Base-by-base conservation (phyloP, 1,284 basidiomycete genomes). In the Trichosporon sp. region DNA sequence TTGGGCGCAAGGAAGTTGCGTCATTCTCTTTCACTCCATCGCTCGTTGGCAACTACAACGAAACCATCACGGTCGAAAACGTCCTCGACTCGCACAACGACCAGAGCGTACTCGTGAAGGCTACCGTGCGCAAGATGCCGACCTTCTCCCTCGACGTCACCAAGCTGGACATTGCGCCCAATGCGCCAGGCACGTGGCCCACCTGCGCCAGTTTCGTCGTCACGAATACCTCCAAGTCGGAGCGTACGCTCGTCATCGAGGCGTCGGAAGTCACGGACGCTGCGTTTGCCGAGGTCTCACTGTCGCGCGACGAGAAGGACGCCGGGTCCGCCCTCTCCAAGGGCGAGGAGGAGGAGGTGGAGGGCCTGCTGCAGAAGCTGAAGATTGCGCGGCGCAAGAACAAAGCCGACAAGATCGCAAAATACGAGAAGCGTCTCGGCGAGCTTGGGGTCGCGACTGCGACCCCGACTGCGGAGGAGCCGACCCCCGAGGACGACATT, bases 301-400 rank as follows among this genome's bases (percentile, higher is more conserved):
- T 82, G 27, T 73, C 71, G 11, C 69, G 76, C 13, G 83, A 83
- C 65, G 78, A 81, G 29, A 76, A 77, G 27, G 81, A 83, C 35
- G 81, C 80, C 2, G 77, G 80, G 3, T 66, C 72, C 12, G 78
- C 76, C 2, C 75, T 86, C 66, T 81, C 81, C n/a, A 83, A 83
- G 68, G 80, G 78, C 29, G 85, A 86, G 67, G 85, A 86, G 72
- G 85, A 86, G 70, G 85, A 86, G 75, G 80, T 86, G 3, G 85
- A 86, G 76, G 82, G 78, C 51, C 74, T 86, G 64, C 76, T 83
- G 32, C 85, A 86, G 71, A 86, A 86, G 76, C 79, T 86, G 70
- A 86, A 86, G 77, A 86, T 86, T 63, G 85, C 84, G 0, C 75
- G 77, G 65, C 75, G 85, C 64, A 86, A 86, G 75, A 83, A 84